These are phyloP conservation scores for Pseudomassariella vexata DNA, from an alignment of 2,329 filamentous ascomycete genomes.

Conservation along the genomic window DNA sequence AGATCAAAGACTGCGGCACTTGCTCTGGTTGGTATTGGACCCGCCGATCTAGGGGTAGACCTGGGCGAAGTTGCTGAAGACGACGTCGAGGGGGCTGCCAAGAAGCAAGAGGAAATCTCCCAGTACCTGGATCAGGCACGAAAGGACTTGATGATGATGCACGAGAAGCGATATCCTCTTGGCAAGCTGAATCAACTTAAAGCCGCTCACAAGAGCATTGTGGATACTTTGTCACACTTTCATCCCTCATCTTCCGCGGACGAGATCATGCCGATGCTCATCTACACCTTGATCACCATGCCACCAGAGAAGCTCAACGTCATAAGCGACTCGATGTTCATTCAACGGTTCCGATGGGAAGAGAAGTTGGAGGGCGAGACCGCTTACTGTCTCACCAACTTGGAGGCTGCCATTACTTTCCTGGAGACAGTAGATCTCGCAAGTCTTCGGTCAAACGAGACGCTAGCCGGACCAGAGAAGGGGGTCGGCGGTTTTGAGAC, in stretches of 20 bases:
- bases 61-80: constrained; percentile 51
- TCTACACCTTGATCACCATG: constrained; percentile 90
- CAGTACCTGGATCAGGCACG: constrained; percentile 67
- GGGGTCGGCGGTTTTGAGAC: constrained; percentile 40
- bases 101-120: constrained; percentile 62
- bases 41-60: constrained; percentile 78
- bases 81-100: constrained; percentile 50
- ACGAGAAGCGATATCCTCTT: constrained; percentile 77
- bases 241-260: constrained; percentile 84
- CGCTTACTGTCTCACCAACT: constrained; percentile 91
- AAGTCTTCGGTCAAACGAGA: constrained; percentile 76
- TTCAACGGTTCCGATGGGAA: constrained; percentile 83
- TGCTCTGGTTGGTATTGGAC: constrained; percentile 82
- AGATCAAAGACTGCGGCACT: constrained; percentile 90
- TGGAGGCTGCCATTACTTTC: constrained; percentile 92
- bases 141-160: constrained; percentile 72
- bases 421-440: constrained; percentile 92
- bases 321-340: constrained; percentile 92
- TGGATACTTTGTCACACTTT: constrained; percentile 70
- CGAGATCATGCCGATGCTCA: constrained; percentile 93
- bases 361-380: constrained; percentile 87
- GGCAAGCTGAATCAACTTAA: constrained; percentile 89
- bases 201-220: constrained; percentile 85
- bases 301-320: constrained; percentile 80
- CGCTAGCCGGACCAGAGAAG: constrained; percentile 62